These are phyloP conservation scores for Aspergillus versicolor DNA, from an alignment of 2,329 filamentous ascomycete species.

Conservation along the genomic window DNA sequence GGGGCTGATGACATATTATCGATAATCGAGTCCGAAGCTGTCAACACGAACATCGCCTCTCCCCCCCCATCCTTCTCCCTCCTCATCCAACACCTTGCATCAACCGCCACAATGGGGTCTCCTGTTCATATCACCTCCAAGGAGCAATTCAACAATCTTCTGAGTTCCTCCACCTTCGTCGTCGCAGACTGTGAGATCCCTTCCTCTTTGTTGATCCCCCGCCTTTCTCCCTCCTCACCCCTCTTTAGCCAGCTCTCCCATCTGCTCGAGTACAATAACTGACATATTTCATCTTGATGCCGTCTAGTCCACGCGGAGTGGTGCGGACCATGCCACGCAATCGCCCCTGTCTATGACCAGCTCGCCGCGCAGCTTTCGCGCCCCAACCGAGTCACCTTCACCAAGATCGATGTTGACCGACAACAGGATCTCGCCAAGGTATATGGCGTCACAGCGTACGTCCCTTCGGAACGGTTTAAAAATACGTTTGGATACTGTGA, in stretches of 20 bases:
- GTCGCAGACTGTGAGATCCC: slow-evolving; percentile 77
- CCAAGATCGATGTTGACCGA: slow-evolving; percentile 79
- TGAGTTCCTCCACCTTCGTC: slow-evolving; percentile 73
- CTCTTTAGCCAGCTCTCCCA: slow-evolving; percentile 19
- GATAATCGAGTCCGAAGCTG: not conserved
- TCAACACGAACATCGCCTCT: slow-evolving; percentile 16
- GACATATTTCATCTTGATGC: not conserved
- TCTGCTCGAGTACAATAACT: slow-evolving; percentile 15
- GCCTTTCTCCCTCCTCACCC: slow-evolving; percentile 7
- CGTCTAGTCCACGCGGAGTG: slow-evolving; percentile 78
- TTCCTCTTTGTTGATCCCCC: slow-evolving; percentile 14
- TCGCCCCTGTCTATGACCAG: slow-evolving; percentile 79
- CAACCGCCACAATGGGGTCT: slow-evolving; percentile 39
- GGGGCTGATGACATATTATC: slow-evolving; percentile 34
- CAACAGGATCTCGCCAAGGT: slow-evolving; percentile 71
- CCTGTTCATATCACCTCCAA: slow-evolving; percentile 60
- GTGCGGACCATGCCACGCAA: slow-evolving; percentile 79
- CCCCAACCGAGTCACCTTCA: slow-evolving; percentile 73
- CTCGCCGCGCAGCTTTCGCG: slow-evolving; percentile 70
- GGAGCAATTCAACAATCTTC: slow-evolving; percentile 65
- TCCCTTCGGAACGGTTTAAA: not conserved
- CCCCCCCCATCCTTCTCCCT: slow-evolving; percentile 15
- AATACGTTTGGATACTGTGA: not conserved
- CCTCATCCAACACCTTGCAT: slow-evolving; percentile 11
- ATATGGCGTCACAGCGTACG: slow-evolving; percentile 69